phyloP scores from a whole-genome alignment of 768 basidiomycete species.

The Myochromella boudieri region DNA sequence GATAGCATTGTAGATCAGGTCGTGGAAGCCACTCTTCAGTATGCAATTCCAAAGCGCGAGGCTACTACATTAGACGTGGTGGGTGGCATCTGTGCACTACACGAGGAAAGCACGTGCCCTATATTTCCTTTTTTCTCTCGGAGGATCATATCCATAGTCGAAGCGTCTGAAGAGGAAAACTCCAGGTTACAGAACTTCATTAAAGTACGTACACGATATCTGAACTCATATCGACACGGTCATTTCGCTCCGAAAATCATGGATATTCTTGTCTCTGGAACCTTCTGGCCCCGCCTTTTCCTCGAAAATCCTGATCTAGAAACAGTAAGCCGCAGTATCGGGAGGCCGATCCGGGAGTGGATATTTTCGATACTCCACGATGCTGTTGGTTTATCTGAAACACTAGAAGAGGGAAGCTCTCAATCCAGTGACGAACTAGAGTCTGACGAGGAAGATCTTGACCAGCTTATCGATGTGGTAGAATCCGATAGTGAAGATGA shows the following conservation, averaged over 20 bases:
- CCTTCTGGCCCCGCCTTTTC: slow-evolving; percentile 73
- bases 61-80: slow-evolving; percentile 35
- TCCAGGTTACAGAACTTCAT: slow-evolving; percentile 25
- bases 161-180: slow-evolving; percentile 23
- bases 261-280: slow-evolving; percentile 60
- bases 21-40: slow-evolving; percentile 74
- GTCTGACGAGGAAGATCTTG: slow-evolving; percentile 32
- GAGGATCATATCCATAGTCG: slow-evolving; percentile 29
- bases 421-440: slow-evolving; percentile 11
- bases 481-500: slow-evolving; percentile 53
- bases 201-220: slow-evolving; percentile 48
- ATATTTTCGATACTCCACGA: slow-evolving; percentile 68
- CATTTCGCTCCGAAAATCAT: slow-evolving; percentile 54
- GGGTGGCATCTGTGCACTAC: slow-evolving; percentile 57
- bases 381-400: slow-evolving; percentile 57
- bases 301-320: slow-evolving; percentile 78
- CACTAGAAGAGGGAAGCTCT: slow-evolving; percentile 12
- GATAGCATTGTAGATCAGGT: slow-evolving; percentile 66
- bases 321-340: slow-evolving; percentile 61
- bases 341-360: slow-evolving; percentile 63
- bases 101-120: slow-evolving; percentile 55
- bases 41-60: slow-evolving; percentile 66
- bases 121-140: slow-evolving; percentile 53
- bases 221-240: slow-evolving; percentile 65
- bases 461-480: slow-evolving; percentile 67